Evolutionary conservation across 495 filamentous ascomycete species (phyloP).

Genomic region (Podospora comata): DNA sequence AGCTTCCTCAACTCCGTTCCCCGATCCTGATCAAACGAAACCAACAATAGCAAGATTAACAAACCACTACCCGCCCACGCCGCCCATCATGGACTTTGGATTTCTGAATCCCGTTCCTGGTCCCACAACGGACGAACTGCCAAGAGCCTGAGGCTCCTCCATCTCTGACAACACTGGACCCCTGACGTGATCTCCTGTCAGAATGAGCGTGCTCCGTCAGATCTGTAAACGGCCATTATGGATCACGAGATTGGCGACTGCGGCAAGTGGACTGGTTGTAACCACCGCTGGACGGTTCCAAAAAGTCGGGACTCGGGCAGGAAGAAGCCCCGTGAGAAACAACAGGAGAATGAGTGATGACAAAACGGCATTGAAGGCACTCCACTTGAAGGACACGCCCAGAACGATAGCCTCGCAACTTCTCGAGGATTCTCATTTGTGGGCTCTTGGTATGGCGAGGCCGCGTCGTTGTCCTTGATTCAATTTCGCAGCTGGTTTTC

Average conservation of each 20-base stretch:
- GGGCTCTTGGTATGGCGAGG: neutral
- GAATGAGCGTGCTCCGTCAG: neutral
- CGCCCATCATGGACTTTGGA: neutral
- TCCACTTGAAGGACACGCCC: neutral
- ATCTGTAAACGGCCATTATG: neutral
- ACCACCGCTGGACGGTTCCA: neutral
- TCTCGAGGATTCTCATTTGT: neutral
- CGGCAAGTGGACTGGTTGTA: neutral
- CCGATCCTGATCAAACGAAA: neutral
- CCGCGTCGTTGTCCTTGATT: neutral
- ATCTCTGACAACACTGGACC: neutral
- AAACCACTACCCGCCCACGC: neutral
- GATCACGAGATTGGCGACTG: neutral
- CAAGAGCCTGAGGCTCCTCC: neutral
- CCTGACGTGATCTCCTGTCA: neutral
- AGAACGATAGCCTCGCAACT: neutral
- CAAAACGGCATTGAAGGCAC: neutral
- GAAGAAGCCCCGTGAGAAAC: neutral
- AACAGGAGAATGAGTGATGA: neutral
- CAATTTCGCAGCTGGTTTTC: neutral
- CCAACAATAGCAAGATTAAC: neutral
- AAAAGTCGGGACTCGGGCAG: neutral
- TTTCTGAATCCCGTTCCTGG: neutral
- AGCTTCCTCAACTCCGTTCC: neutral
- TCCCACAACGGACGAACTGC: neutral